phyloP scores from a whole-genome alignment of 2,329 filamentous ascomycete genomes.

The Teratosphaeria pseudoeucalypti region DNA sequence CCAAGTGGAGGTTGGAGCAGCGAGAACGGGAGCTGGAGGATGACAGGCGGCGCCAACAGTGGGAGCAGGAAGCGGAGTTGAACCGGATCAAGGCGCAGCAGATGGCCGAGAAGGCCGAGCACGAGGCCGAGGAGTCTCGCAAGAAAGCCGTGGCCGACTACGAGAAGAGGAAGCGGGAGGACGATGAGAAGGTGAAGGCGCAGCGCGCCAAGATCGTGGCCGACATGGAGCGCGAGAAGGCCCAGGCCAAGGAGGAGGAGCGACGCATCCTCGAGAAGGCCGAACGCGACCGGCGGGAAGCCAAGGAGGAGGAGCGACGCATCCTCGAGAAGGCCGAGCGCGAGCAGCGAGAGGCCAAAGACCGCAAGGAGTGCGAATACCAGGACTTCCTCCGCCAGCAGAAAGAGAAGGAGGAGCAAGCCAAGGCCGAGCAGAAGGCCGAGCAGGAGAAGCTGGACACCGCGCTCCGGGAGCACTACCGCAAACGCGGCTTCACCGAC shows the following conservation, averaged over 20 bases:
- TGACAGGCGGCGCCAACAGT: slow-evolving; percentile 23
- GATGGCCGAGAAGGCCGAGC: slow-evolving; percentile 22
- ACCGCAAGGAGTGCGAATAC: slow-evolving; percentile 33
- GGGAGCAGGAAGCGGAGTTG: slow-evolving; percentile 29
- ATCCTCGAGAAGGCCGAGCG: slow-evolving; percentile 27
- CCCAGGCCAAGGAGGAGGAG: slow-evolving; percentile 31
- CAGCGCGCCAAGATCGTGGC: slow-evolving; percentile 32
- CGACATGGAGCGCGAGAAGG: slow-evolving; percentile 27
- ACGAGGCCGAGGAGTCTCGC: slow-evolving; percentile 20
- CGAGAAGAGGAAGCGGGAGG: slow-evolving; percentile 22
- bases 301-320: slow-evolving; percentile 32
- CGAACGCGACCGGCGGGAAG: slow-evolving; percentile 27
- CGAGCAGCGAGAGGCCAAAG: slow-evolving; percentile 29
- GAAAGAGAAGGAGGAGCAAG: slow-evolving; percentile 31
- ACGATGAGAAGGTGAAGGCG: slow-evolving; percentile 27
- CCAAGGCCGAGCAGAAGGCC: slow-evolving; percentile 19
- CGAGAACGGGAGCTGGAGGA: slow-evolving; percentile 26
- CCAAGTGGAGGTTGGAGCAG: slow-evolving; percentile 23
- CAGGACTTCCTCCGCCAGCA: slow-evolving; percentile 29
- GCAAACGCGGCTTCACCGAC: slow-evolving; percentile 36
- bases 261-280: slow-evolving; percentile 30
- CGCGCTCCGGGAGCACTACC: slow-evolving; percentile 35
- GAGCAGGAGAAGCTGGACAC: slow-evolving; percentile 28
- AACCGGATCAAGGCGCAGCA: slow-evolving; percentile 19
- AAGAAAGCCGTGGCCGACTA: slow-evolving; percentile 19